Evolutionary conservation across 192 early-diverging fungal genomes (phyloP), one percentile per base, ranked within the genome.

Genomic region (Funneliformis geosporum): DNA sequence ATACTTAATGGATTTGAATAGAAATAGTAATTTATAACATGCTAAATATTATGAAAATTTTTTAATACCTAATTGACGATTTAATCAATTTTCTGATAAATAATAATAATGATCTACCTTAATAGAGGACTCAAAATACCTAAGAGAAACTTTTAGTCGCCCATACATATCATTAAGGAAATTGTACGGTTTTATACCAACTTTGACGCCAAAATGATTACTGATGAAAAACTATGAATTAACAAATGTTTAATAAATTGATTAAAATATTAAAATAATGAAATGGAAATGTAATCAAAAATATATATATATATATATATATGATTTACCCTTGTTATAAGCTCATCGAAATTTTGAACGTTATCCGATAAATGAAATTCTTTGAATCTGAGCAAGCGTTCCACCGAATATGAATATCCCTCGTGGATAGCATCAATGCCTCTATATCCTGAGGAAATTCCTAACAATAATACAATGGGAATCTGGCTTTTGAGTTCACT

Each of bases 1-100:
- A 95, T 84, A 79, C 92, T 94, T 65, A 97, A 89, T 4, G 96
- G 94, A 80, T 95, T 95, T 0, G 91, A 87, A 76, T 93, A 97
- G 78, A 89, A 98, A 80, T 95, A 91, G 78, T 94, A 92, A 95
- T 96, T 95, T 18, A 92, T 80, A 0, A 93, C 90, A 82, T 94
- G 97, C 89, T 97, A 84, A 38, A 55, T 40, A 33, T 7, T 18
- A 50, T 40, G 12, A 50, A 40, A 14, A 69, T n/a, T 62, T 46
- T 21, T 62, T 11, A 75, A 33, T 47, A 65, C 23, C n/a, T 44
- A 70, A 61, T 61, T 42, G 38, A 61, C 21, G 10, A 78, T 5
- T 38, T 5, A 60, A 46, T 75, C 60, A 11, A 66, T 21, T 79
- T 47, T 64, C 3, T n/a, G 16, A 18, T 8, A 8, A 27, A 47